Evolutionary conservation across 352 stramenopile species (phyloP).

Genomic region (Phytophthora foliorum): DNA sequence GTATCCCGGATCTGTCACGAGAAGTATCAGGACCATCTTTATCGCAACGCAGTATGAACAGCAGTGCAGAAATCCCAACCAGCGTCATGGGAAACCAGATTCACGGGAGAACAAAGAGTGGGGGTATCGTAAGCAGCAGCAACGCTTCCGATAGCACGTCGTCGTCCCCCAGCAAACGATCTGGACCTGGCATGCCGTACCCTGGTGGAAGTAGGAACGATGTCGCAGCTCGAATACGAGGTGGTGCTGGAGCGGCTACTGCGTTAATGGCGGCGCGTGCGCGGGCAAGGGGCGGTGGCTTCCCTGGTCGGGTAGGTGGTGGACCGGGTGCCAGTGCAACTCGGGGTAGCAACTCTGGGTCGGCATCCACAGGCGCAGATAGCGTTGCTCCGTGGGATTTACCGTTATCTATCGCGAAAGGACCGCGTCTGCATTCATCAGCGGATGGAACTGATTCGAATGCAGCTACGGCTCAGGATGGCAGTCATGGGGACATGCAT

Average conservation of each 20-base stretch:
- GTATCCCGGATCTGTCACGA: slow-evolving; percentile 53
- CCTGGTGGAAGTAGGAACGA: slow-evolving; percentile 30
- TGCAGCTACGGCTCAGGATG: background rate
- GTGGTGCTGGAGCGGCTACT: slow-evolving; percentile 64
- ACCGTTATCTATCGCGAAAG: slow-evolving; percentile 54
- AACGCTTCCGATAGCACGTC: slow-evolving; percentile 48
- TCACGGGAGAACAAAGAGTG: slow-evolving; percentile 28
- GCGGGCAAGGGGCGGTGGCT: slow-evolving; percentile 62
- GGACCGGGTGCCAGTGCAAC: slow-evolving; percentile 49
- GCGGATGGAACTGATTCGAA: slow-evolving; percentile 22
- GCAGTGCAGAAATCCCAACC: slow-evolving; percentile 24
- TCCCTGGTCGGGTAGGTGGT: slow-evolving; percentile 54
- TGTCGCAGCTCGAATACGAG: slow-evolving; percentile 49
- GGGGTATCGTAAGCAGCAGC: slow-evolving; percentile 41
- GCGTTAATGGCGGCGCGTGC: slow-evolving; percentile 79
- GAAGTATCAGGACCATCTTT: slow-evolving; percentile 60
- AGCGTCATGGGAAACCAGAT: slow-evolving; percentile 16
- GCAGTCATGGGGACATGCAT: slow-evolving; percentile 6
- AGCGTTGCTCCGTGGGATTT: slow-evolving; percentile 81
- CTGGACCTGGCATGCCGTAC: slow-evolving; percentile 31
- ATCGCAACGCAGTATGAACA: slow-evolving; percentile 53
- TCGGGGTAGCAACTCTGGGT: slow-evolving; percentile 23
- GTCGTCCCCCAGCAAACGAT: slow-evolving; percentile 66
- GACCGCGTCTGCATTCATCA: slow-evolving; percentile 30
- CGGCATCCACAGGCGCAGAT: slow-evolving; percentile 38